Evolutionary conservation across 2,329 filamentous ascomycete species (phyloP).

Genomic region (Ophiocordyceps sinensis): DNA sequence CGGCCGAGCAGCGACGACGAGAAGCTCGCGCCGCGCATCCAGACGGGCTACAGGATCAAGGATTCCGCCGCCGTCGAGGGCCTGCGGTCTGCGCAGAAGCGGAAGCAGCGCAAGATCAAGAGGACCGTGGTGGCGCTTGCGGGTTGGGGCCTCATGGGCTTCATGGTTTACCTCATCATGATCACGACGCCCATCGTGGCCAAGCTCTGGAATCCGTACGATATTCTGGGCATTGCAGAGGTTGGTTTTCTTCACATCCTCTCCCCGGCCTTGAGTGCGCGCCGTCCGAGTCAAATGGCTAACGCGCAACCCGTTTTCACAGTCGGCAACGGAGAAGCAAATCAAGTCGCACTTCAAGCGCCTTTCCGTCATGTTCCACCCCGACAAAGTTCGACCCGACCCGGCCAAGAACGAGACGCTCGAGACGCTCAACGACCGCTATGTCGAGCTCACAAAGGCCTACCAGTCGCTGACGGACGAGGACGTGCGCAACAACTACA

Average conservation of each 20-base stretch:
- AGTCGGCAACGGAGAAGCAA: conserved; percentile 73
- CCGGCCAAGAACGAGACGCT: conserved; percentile 75
- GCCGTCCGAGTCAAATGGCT: neutral
- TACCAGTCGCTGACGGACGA: conserved; percentile 98
- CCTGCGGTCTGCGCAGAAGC: conserved; percentile 74
- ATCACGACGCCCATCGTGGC: conserved; percentile 56
- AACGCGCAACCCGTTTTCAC: neutral
- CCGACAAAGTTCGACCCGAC: conserved; percentile 82
- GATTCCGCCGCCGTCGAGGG: conserved; percentile 72
- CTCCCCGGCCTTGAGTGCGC: neutral
- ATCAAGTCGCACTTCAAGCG: conserved; percentile 87
- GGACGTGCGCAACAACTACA: conserved; percentile 91
- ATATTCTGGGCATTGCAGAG: conserved; percentile 76
- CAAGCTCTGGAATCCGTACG: conserved; percentile 93
- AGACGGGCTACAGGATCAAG: conserved; percentile 65
- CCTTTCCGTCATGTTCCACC: conserved; percentile 75
- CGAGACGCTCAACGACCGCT: conserved; percentile 72
- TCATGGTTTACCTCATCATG: conserved; percentile 83
- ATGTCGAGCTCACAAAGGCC: conserved; percentile 91
- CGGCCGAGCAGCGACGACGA: conserved; percentile 64
- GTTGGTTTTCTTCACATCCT: conserved; percentile 23
- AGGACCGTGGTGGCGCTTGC: conserved; percentile 59
- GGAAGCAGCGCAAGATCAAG: conserved; percentile 80
- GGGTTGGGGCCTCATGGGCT: conserved; percentile 74
- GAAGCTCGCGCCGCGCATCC: conserved; percentile 68